Evolutionary conservation across 495 filamentous ascomycete species (phyloP), one percentile per base, ranked within the genome.

Genomic region (Penicillium longicatenatum): DNA sequence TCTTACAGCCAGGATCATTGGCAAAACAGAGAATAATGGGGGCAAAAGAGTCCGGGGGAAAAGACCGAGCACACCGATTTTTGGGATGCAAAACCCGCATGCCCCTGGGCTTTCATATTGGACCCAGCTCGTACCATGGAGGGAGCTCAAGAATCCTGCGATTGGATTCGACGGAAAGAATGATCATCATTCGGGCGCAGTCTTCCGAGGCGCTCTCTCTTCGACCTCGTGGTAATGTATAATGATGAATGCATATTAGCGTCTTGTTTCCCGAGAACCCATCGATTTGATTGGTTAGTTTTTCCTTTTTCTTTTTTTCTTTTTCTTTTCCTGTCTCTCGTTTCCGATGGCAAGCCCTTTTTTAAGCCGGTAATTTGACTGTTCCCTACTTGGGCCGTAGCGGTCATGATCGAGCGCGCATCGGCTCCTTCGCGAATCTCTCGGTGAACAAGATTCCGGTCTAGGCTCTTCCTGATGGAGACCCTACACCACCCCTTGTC

Each of bases 381-480:
- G 42, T 26, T 48, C 30, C 45, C 45, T 29, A n/a, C 12, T 48
- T 48, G 24, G 45, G 45, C 22, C 12, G 17, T 48, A 30, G 22
- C 45, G 22, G 24, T 48, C 24, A 48, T 24, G 21, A 17, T 48
- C 21, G 26, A 26, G 41, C n/a, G 16, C 45, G 45, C 45, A 48
- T 48, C 24, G 24, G 45, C 24, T 31, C 24, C 45, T n/a, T 47
- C 22, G 24, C 45, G 30, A 48, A 48, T 48, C 12, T 48, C 45
- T 16, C 45, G 14, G 16, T 48, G 45, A 48, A 48, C 45, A 12
- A 29, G 50, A 55, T 47, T 49, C 37, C 24, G 45, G 56, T 42
- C 39, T 51, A 63, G 39, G 20, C 50, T 57, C 30, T 30, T 42
- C 41, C 52, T 20, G 21, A 60, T 52, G 50, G 54, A 22, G 16